These are phyloP conservation scores for Calocybe gambosa DNA, from an alignment of 1,284 basidiomycete species.

Conservation along the genomic window DNA sequence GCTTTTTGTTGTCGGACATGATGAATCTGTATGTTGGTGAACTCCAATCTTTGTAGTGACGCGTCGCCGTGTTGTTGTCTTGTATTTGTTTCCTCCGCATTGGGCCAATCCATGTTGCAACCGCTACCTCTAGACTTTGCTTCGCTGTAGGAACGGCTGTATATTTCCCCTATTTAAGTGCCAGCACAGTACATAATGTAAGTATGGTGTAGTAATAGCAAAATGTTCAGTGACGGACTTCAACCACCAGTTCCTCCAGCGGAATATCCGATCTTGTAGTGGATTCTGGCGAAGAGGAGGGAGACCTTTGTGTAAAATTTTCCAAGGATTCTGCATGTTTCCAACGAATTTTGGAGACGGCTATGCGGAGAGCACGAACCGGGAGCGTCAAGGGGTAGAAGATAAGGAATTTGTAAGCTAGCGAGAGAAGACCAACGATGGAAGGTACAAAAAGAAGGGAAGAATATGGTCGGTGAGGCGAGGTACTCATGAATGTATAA, in stretches of 20 bases:
- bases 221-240: conserved; percentile 40
- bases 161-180: conserved; percentile 26
- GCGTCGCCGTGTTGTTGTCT: conserved; percentile 52
- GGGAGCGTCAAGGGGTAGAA: conserved; percentile 41
- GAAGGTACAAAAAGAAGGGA: conserved; percentile 29
- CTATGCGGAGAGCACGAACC: conserved; percentile 28
- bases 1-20: conserved; percentile 76
- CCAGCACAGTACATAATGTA: conserved; percentile 32
- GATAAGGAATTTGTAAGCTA: conserved; percentile 40
- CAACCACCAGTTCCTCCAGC: conserved; percentile 29
- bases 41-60: conserved; percentile 43
- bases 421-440: conserved; percentile 36
- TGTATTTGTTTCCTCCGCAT: conserved; percentile 27
- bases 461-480: conserved; percentile 4
- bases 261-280: conserved; percentile 23
- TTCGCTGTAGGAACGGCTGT: conserved; percentile 12
- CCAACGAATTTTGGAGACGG: conserved; percentile 27
- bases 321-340: conserved; percentile 20
- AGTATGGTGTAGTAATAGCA: conserved; percentile 25
- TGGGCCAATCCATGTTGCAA: conserved; percentile 15
- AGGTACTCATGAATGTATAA: conserved; percentile 16
- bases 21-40: conserved; percentile 33
- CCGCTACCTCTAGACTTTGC: conserved; percentile 12
- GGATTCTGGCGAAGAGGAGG: conserved; percentile 7
- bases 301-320: conserved; percentile 21